Evolutionary conservation across 768 basidiomycete genomes (phyloP), one percentile per base, ranked within the genome.

Genomic region (Crassisporium funariophilum): DNA sequence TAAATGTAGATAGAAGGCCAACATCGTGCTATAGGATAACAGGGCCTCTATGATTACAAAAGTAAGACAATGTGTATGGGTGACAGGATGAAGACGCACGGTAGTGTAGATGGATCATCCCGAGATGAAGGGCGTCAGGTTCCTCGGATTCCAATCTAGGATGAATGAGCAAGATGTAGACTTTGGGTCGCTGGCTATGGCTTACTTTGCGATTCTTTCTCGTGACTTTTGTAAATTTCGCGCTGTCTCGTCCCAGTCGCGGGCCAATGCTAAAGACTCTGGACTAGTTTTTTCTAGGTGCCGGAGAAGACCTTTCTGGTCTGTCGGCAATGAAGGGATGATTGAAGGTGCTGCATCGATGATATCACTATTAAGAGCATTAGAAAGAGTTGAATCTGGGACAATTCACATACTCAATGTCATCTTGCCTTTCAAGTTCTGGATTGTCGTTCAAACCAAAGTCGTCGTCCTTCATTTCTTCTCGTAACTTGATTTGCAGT

Each of bases 1-100:
- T n/a, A 98, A 75, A 64, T 94, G 83, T 31, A 98, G 72, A 69
- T 95, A 98, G 70, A 94, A 98, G 1, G 94, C 89, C 35, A 98
- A 83, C 2, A 84, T 86, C 1, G 93, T 90, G 15, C 90, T 78
- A 61, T 98, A 98, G 7, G 94, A 91, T 27, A 97, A 71, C 2
- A 95, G 74, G 1, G 93, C 80, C 75, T 98, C 95, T 98, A 40
- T 31, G 39, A 15, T 12, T 33, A 47, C 4, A 35, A 13, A 24
- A 46, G 8, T 45, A 24, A 12, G 27, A 27, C 7, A 41, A 24
- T 21, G 13, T 15, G 35, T 34, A 21, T 44, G 21, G 13, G 20
- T 35, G 11, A 6, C 22, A 39, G 29, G 9, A 22, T 24, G 2
- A 34, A 36, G 34, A 76, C 91, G 67, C 61, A 93, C 95, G 95